Evolutionary conservation across 2,329 filamentous ascomycete genomes (phyloP).

Genomic region (Neoascochyta sp.): DNA sequence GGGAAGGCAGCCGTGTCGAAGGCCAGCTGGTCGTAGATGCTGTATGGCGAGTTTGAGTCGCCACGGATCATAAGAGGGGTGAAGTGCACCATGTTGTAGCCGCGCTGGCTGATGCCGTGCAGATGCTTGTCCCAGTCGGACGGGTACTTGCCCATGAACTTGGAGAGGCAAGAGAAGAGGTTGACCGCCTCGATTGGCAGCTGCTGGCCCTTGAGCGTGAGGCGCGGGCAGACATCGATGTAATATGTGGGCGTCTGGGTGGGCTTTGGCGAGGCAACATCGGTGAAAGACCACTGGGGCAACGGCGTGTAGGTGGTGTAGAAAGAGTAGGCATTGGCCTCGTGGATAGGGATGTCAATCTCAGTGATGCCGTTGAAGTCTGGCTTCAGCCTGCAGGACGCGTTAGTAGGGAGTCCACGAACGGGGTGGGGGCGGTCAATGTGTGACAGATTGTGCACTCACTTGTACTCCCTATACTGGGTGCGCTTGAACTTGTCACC

Average conservation of each 20-base stretch:
- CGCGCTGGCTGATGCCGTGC: conserved; percentile 78
- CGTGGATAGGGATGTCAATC: conserved; percentile 80
- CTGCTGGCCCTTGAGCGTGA: conserved; percentile 68
- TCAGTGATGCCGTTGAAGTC: conserved; percentile 91
- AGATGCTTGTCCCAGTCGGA: conserved; percentile 87
- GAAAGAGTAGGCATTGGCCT: conserved; percentile 86
- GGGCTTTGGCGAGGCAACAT: conserved; percentile 49
- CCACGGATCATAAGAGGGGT: conserved; percentile 88
- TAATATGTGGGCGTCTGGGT: conserved; percentile 78
- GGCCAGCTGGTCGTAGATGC: conserved; percentile 83
- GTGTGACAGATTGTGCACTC: conserved; percentile 36
- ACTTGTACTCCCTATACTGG: conserved; percentile 87
- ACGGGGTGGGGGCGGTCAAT: no score
- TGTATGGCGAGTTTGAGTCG: conserved; percentile 93
- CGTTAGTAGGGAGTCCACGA: no score
- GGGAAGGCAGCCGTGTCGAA: conserved; percentile 85
- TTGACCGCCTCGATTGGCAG: conserved; percentile 84
- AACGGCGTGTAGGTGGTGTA: conserved; percentile 90
- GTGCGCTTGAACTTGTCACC: conserved; percentile 73
- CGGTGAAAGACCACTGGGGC: conserved; percentile 67
- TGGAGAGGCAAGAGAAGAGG: conserved; percentile 90
- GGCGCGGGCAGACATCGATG: conserved; percentile 83
- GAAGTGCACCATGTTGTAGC: conserved; percentile 99
- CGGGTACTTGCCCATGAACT: conserved; percentile 95
- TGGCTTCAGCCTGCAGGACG: conserved; percentile 66